Conservation (phyloP, 139 green algal species). For the Ulvella scutata region DNA sequence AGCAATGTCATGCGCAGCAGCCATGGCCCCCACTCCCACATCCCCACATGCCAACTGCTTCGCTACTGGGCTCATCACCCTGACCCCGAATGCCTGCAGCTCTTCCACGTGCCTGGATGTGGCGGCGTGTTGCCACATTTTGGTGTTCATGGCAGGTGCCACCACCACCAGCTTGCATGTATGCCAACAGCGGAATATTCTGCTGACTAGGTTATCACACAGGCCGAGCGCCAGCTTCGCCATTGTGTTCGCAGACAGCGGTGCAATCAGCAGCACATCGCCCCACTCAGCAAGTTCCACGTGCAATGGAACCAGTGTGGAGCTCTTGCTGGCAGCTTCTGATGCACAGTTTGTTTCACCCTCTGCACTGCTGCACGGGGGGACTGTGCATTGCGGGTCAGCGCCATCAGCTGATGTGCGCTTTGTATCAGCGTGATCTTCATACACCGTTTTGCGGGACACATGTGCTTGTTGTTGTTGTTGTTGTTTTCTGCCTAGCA, state of each 20-base stretch:
- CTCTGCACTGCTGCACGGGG: no score
- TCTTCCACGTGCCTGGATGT: conserved; percentile 56
- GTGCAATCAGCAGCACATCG: conserved; percentile 81
- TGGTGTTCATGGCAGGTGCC: conserved; percentile 94
- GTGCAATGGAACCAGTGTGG: conserved; percentile 64
- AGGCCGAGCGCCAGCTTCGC: conserved; percentile 70
- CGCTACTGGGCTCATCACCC: conserved; percentile 45
- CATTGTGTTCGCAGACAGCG: conserved; percentile 85
- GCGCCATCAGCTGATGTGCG: no score
- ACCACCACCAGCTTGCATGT: conserved; percentile 58
- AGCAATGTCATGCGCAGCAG: conserved; percentile 28
- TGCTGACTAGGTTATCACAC: conserved; percentile 90
- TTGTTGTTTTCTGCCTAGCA: no score
- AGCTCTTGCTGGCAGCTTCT: conserved; percentile 59
- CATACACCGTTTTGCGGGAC: no score
- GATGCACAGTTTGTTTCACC: not conserved
- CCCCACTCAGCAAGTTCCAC: conserved; percentile 51
- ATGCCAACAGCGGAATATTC: conserved; percentile 83
- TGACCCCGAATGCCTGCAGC: conserved; percentile 11
- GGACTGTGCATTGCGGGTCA: no score
- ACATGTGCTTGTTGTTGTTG: no score
- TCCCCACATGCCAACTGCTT: conserved; percentile 91
- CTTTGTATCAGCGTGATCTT: no score
- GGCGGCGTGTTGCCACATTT: conserved; percentile 84
- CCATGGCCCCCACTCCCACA: conserved; percentile 74